Base-by-base conservation (phyloP, 169 alveolate genomes). In the Plasmodium vivax region DNA sequence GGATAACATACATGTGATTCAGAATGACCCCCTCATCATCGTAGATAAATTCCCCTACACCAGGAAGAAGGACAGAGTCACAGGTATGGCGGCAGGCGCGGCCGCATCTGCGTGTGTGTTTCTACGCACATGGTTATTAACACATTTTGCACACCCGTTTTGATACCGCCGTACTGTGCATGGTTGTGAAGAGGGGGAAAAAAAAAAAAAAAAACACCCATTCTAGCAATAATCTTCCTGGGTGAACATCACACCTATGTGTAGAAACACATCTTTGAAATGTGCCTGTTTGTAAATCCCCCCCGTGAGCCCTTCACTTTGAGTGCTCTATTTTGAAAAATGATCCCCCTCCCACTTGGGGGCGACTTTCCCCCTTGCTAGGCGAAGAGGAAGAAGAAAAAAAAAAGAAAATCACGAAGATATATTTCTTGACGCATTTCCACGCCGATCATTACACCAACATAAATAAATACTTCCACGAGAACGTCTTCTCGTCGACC, bases 361-460 rank as follows among this genome's bases (percentile, higher is more conserved):
- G n/a, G 23, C 83, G 0, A 27, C 56, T n/a, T 85, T 16, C n/a
- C 16, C 30, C 36, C 27, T 85, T n/a, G n/a, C 41, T 45, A 19
- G 41, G 30, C 47, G 62, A 23, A 79, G 94, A 34, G n/a, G n/a
- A n/a, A 27, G 34, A 47, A 27, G 77, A 16, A 43, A 58, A 77
- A 62, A 43, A 88, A 34, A 88, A 80, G 19, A 71, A 77, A 80
- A 88, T 88, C 47, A 62, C 47, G 6, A 56, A 80, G 71, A 80
- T 88, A 43, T 92, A 82, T 72, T 92, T 92, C 47, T 36, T 92
- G 54, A 92, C 95, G 1, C 95, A 92, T 56, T 92, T 92, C 83
- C 95, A 92, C 36, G 92, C 95, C 36, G 95, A 92, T 43, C 95
- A 92, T 77, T 92, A 92, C 74, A 84, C 23, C 82, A 84, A 84